Evolutionary conservation across 169 alveolate genomes (phyloP).

Genomic region (Perkinsus olseni): DNA sequence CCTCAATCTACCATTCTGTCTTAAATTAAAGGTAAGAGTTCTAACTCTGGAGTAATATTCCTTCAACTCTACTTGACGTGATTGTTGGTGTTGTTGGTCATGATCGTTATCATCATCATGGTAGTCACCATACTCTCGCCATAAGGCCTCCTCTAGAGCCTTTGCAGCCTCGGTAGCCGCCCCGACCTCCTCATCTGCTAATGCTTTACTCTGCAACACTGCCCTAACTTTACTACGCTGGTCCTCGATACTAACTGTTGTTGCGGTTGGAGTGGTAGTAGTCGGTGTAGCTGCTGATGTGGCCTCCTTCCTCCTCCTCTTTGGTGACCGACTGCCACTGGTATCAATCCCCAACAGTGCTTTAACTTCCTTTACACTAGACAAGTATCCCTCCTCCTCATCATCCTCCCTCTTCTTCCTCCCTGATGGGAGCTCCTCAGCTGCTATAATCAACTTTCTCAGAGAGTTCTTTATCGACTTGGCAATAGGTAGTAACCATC

Average conservation of each 20-base stretch:
- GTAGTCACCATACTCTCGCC: neutral
- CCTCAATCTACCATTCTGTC: neutral
- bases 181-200: neutral
- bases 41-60: neutral
- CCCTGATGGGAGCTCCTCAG: no score
- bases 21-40: neutral
- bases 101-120: neutral
- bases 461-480: neutral
- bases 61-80: neutral
- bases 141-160: neutral
- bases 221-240: neutral
- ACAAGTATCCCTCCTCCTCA: neutral
- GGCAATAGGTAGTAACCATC: neutral
- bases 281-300: no score
- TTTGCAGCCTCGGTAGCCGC: neutral
- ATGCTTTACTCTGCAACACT: neutral
- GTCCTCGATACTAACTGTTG: neutral
- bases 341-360: neutral
- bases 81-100: neutral
- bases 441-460: neutral
- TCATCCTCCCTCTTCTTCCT: neutral
- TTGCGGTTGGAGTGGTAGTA: neutral
- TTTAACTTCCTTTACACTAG: neutral
- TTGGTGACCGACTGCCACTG: neutral
- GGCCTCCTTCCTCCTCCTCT: neutral